These are phyloP conservation scores for Carex pumila DNA, from an alignment of 176 grass and related monocot species.

Conservation along the genomic window DNA sequence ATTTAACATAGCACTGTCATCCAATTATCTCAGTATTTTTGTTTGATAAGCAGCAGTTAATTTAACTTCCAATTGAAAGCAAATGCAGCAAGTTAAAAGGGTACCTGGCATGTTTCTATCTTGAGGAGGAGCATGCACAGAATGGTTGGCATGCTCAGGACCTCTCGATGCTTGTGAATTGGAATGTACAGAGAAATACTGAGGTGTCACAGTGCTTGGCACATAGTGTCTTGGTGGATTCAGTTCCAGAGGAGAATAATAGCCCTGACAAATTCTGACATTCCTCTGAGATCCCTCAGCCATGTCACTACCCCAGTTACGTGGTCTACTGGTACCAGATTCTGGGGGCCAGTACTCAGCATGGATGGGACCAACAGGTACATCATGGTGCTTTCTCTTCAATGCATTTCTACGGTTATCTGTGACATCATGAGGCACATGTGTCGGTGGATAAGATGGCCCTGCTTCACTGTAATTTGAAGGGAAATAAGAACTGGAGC, in stretches of 20 bases:
- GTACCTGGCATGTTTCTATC: constrained; percentile 9
- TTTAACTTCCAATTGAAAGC: neutral
- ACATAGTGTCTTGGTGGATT: constrained; percentile 6
- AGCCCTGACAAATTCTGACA: constrained; percentile 13
- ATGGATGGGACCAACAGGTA: neutral
- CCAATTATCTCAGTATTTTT: neutral
- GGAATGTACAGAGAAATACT: neutral
- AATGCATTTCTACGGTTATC: constrained; percentile 1
- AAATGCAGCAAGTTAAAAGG: neutral
- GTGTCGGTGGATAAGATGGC: constrained; percentile 1
- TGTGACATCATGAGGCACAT: neutral
- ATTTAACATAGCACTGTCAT: neutral
- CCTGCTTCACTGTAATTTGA: constrained; percentile 10
- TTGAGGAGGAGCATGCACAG: neutral
- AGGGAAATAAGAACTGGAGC: neutral
- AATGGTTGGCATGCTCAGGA: constrained; percentile 9
- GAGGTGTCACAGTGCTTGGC: constrained; percentile 2
- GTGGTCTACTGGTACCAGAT: neutral
- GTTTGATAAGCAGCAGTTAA: neutral
- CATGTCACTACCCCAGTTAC: constrained; percentile 1
- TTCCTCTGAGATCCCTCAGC: constrained; percentile 23
- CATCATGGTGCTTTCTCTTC: constrained; percentile 18
- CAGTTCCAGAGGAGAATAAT: constrained; percentile 17
- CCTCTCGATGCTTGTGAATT: constrained; percentile 3
- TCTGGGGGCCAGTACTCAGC: neutral